Conservation (phyloP, 1,139 yeast genomes). For the Blastobotrys buckinghamii region DNA sequence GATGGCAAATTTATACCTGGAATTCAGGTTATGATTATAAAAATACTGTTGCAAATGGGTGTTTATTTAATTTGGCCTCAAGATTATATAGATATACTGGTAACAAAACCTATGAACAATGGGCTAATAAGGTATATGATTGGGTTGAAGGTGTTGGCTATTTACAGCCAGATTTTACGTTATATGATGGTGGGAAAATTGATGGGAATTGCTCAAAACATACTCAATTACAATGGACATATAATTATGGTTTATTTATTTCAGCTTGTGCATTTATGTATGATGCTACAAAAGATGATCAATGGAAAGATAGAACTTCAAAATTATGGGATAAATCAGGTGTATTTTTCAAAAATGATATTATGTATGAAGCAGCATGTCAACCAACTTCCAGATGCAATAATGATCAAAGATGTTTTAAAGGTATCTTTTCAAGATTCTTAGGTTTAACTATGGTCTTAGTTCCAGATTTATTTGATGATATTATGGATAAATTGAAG, state of each 20-base stretch:
- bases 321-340: constrained; percentile 41
- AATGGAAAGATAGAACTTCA: constrained; percentile 55
- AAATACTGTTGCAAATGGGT: constrained; percentile 86
- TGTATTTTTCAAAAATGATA: constrained; percentile 53
- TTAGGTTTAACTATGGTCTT: constrained; percentile 68
- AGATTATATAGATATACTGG: constrained; percentile 75
- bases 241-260: constrained; percentile 76
- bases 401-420: constrained; percentile 86
- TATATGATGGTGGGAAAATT: constrained; percentile 74
- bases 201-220: constrained; percentile 56
- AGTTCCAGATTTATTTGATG: constrained; percentile 55
- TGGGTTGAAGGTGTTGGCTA: constrained; percentile 69
- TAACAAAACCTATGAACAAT: constrained; percentile 65
- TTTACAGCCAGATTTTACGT: constrained; percentile 32
- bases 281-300: constrained; percentile 60
- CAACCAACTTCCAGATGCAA: constrained; percentile 58
- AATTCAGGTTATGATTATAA: constrained; percentile 91
- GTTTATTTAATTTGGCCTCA: constrained; percentile 82
- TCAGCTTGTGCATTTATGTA: constrained; percentile 80
- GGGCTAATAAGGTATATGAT: constrained; percentile 75
- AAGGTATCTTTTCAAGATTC: constrained; percentile 73
- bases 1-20: constrained; percentile 97
- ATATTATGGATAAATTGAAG: constrained; percentile 47
- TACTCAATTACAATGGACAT: constrained; percentile 72
- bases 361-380: constrained; percentile 81